Evolutionary conservation across 2,329 filamentous ascomycete genomes (phyloP), one percentile per base, ranked within the genome.

Genomic region (Volutella citrinella): DNA sequence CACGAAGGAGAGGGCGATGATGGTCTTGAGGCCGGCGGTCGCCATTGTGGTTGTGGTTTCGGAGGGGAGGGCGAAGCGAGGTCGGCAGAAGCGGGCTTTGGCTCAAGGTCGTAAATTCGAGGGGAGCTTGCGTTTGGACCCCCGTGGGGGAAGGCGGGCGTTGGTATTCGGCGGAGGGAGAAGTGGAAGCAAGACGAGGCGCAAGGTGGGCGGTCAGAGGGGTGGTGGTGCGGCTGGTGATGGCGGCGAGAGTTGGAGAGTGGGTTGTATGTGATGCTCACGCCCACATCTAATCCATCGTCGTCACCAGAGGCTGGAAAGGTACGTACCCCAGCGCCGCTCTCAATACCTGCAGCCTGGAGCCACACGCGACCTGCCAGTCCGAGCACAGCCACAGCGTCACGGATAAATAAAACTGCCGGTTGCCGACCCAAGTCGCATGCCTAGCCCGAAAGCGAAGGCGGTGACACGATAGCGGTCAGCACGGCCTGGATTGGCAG

Each of bases 1-100:
- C 61, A 98, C 93, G 69, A 98, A 98, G 61, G 93, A 97, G 53
- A 98, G 86, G 48, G 87, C 88, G 66, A 98, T 98, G 68, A 98
- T 98, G 51, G 93, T 98, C 72, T 96, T 97, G 59, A 98, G 82
- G 62, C 93, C 93, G 54, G 93, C 89, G 72, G 87, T 78, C 69
- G 75, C 64, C 76, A 80, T 79, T 46, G 55, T 72, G 68, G 57
- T 48, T 42, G 40, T 28, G 10, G 8, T 12, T 27, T 26, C 14
- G n/a, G 14, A 27, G 23, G 36, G 13, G 26, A 26, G 13, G 42
- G 48, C 19, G 19, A 25, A 26, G 10, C 16, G 31, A 15, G 21
- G 19, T n/a, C n/a, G n/a, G n/a, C n/a, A n/a, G n/a, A n/a, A n/a
- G n/a, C n/a, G n/a, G n/a, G n/a, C n/a, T n/a, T n/a, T n/a, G n/a